Base-by-base conservation (phyloP, 192 early-diverging fungal species). In the Lobulomyces angularis region DNA sequence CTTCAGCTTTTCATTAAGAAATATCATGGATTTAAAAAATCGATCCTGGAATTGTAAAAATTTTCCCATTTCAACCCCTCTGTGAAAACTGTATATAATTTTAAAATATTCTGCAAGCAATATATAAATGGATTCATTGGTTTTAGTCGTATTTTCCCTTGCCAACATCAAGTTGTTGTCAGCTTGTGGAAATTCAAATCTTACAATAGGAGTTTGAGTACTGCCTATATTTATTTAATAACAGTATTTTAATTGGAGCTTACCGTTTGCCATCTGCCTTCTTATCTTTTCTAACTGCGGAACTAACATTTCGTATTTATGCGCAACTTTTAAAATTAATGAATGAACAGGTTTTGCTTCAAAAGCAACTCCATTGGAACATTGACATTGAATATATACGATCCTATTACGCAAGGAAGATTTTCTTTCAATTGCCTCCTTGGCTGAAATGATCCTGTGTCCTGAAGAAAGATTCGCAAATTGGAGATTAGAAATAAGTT, bases 11-110 rank as follows among this genome's bases (percentile, higher is more conserved):
- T 48, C 38, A 24, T 8, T 9, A 7, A 48, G 38, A 17, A 19
- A 25, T 8, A 18, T 7, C 14, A 48, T 12, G 11, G 46, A 43
- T n/a, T 41, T 43, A 8, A 14, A 7, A 27, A 48, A 48, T 17
- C 46, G 8, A 23, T 17, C 14, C 14, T 48, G 39, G 22, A 48
- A 48, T 24, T 48, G 46, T 12, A 48, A 17, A 4, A 43, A n/a
- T 40, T 48, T 48, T 1, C 46, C 46, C 38, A 37, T 48, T 16
- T 23, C 8, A n/a, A 17, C 16, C 6, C 46, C 46, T 27, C 35
- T 14, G 29, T 48, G 46, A 27, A 25, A 48, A 8, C 11, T 25
- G 29, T 24, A 44, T 17, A 43, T 44, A 14, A 23, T 37, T 22
- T 48, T 8, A 12, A 48, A 9, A 7, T 11, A 44, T n/a, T 48